Base-by-base conservation (phyloP, 331 rosid genomes). In the Saraca asoca region DNA sequence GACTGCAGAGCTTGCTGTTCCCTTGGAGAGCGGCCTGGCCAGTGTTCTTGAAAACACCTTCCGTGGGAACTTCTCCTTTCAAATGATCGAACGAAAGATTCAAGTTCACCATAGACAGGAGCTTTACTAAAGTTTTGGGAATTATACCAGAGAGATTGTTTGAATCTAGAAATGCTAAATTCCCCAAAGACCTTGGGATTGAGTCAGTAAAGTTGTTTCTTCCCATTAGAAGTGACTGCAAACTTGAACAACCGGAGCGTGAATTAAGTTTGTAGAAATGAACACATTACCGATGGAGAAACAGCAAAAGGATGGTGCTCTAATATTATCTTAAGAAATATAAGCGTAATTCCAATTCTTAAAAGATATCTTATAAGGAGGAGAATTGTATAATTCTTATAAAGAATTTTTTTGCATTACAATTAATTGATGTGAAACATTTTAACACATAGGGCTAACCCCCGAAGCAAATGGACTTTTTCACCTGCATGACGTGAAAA, bases 81-180 rank as follows among this genome's bases (percentile, higher is more conserved):
- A 81, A 70, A 45, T 70, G 48, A 56, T 81, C 78, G 64, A 66
- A 81, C 19, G 86, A 81, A 59, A 81, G 62, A 71, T 74, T 81
- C n/a, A 81, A 51, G 4, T 3, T 57, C 58, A 55, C 2, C 56
- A 78, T 8, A 45, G 14, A 58, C 6, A 11, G 0, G 5, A 67
- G 83, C 15, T 66, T 57, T 64, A 70, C 83, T 18, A 81, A 51
- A 41, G 65, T 71, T 53, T 29, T 1, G 4, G 83, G 83, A 56
- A 81, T 74, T 10, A 57, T 4, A 4, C 86, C 83, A 0, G 71
- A 62, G 14, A 81, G 80, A 64, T 62, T 57, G 73, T 81, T 78
- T 51, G 76, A 81, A 18, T 44, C 64, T 18, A 78, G 64, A 16
- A 76, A 74, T 3, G 11, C 5, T 57, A 78, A 51, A 17, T 66